Evolutionary conservation across 805 yeast species (phyloP), one percentile per base, ranked within the genome.

Genomic region (Ogataea saltuana): DNA sequence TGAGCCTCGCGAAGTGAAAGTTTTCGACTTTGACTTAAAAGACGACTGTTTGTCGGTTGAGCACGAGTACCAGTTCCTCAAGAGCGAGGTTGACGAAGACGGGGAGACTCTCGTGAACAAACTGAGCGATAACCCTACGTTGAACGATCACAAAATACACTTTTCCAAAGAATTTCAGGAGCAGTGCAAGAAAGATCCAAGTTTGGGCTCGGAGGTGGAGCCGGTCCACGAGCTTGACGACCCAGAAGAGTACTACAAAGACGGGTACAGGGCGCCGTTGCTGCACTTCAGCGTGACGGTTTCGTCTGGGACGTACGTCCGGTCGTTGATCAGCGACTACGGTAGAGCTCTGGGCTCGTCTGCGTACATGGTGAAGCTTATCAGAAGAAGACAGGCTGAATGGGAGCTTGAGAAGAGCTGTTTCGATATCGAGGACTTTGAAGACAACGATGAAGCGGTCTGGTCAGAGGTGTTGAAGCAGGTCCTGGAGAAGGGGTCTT

Each of bases 221-320:
- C 63, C 68, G 13, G 70, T 78, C 4, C 61, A 59, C 17, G 61
- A 65, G 1, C 50, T 75, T n/a, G 55, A 62, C 10, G 70, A 70
- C 16, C 45, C 53, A 2, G 69, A 68, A 6, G 49, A 48, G 3
- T 61, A 57, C 17, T 50, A 56, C 23, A 72, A 72, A 3, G 74
- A 69, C 2, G 55, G 50, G 3, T 74, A 70, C 45, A 71, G 75
- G 48, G 81, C 88, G 2, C 93, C 95, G 2, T 54, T 84, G 37
- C 55, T 91, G 19, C 90, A 85, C 54, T 78, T 93, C 52, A 76
- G 74, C 12, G 78, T 95, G 4, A 75, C 78, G 26, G 99, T 91
- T 1, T 85, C 96, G 1, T 88, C 97, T 0, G 99, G 99, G 1
- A 93, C 98, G 0, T 93, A 93, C 57, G 89, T 93, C 37, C 75